Conservation (phyloP, 2,329 filamentous ascomycete genomes). For the Hymenotorrendiella dingleyae region DNA sequence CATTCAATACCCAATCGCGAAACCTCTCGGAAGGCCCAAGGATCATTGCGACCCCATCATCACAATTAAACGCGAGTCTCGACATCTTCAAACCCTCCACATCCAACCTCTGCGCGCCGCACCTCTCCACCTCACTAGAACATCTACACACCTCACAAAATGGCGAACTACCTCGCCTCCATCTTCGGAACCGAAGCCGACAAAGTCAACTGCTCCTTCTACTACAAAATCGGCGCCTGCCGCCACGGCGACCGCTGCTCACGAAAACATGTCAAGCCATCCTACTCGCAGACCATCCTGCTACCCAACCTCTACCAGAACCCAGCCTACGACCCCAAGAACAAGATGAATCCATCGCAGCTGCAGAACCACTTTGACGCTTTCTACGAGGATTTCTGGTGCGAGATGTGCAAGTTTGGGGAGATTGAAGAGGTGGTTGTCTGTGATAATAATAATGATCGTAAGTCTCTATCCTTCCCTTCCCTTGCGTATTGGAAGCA, state of each 20-base stretch:
- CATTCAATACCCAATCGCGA: too few relatives aligned
- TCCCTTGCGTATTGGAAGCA: neutral
- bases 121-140: too few relatives aligned
- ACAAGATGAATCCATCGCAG: conserved; percentile 92
- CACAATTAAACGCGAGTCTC: too few relatives aligned
- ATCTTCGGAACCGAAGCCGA: conserved; percentile 99
- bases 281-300: conserved; percentile 94
- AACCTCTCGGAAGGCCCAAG: too few relatives aligned
- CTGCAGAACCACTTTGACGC: conserved; percentile 99
- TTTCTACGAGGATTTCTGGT: conserved; percentile 99
- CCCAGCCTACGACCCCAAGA: conserved; percentile 92
- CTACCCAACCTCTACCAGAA: conserved; percentile 99
- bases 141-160: conserved; percentile 35
- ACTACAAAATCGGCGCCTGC: conserved; percentile 99
- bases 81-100: too few relatives aligned
- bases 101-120: too few relatives aligned
- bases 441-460: conserved; percentile 84
- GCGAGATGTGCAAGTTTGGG: conserved; percentile 98
- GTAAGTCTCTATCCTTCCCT: conserved; percentile 4
- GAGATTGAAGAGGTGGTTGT: conserved; percentile 97
- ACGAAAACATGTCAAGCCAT: conserved; percentile 98
- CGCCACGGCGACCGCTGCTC: conserved; percentile 97
- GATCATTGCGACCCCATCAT: too few relatives aligned
- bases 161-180: conserved; percentile 98
- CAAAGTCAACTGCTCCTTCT: conserved; percentile 99